These are phyloP conservation scores for Saturnispora galanensis DNA, from an alignment of 805 yeast species.

Conservation along the genomic window DNA sequence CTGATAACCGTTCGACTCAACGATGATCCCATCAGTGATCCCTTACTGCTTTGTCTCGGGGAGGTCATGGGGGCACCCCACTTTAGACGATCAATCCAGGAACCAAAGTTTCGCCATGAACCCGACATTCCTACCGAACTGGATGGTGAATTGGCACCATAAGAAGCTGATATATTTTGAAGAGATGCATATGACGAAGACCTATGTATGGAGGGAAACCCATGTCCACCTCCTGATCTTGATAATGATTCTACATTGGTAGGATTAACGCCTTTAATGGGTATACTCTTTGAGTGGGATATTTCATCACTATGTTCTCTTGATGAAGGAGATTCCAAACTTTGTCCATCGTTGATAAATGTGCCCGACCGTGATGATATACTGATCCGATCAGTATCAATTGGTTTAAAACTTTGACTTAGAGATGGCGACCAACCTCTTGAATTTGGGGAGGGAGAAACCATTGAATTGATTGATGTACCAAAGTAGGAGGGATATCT, in stretches of 20 bases:
- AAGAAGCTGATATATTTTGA: conserved; percentile 29
- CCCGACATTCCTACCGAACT: conserved; percentile 11
- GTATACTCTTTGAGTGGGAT: conserved; percentile 11
- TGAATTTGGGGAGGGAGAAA: conserved; percentile 4
- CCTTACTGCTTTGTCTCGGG: conserved; percentile 5
- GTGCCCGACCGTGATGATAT: conserved; percentile 1
- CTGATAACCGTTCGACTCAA: conserved; percentile 8
- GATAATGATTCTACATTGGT: conserved; percentile 16
- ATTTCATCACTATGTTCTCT: background rate
- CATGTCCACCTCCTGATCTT: conserved; percentile 1
- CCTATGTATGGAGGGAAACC: conserved; percentile 17
- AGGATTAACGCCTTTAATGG: conserved; percentile 7
- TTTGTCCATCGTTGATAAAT: background rate
- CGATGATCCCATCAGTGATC: conserved; percentile 10
- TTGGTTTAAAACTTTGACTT: background rate
- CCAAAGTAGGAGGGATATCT: conserved; percentile 14
- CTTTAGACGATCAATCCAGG: conserved; percentile 24
- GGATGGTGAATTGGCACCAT: conserved; percentile 19
- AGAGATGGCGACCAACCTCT: conserved; percentile 8
- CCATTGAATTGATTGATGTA: background rate
- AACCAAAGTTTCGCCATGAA: conserved; percentile 26
- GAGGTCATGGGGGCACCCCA: conserved; percentile 4
- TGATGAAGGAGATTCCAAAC: background rate
- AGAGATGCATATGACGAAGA: conserved; percentile 28
- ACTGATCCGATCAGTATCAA: conserved; percentile 3